Evolutionary conservation across 2,329 filamentous ascomycete genomes (phyloP), one percentile per base, ranked within the genome.

Genomic region (Botryotinia globosa): DNA sequence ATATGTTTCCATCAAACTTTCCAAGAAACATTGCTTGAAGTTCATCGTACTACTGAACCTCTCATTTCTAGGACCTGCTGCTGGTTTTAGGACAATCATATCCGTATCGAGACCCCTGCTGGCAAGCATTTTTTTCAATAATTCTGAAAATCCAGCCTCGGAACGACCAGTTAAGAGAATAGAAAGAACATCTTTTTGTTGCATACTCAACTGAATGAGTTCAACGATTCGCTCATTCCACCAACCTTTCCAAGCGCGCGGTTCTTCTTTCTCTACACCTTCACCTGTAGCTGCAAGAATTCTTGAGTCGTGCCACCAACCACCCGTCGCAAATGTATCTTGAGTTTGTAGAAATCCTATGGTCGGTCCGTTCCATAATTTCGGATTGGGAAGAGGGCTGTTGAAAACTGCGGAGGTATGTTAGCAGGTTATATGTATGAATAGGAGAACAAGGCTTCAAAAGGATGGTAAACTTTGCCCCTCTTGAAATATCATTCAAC

Each of bases 231-330:
- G 90, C 80, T 98, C 95, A 80, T 98, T 98, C 96, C 96, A 99
- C 92, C 93, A 98, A 51, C 94, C 94, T 73, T 92, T 85, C 95
- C 95, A 99, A 16, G 88, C 94, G 37, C 90, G 89, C 59, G 87
- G 85, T 81, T 98, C 94, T 82, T 98, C 96, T 73, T 88, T 88
- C 69, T 93, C 93, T 9, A 91, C 81, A 25, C 96, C 96, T 73
- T 94, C 88, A 69, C 96, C 96, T 1, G 94, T 97, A 2, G 94
- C 91, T 18, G 91, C 89, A 37, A 99, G 89, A 75, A 99, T 94
- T 75, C 89, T 89, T 61, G 89, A 88, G 80, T 98, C 94, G 82
- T 99, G 96, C 96, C 96, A 99, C 96, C 96, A 99, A 75, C 95
- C 94, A 76, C 94, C 95, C 77, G 91, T 92, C 74, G 90, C 84